phyloP scores from a whole-genome alignment of 768 basidiomycete species.

The Kwoniella europaea region DNA sequence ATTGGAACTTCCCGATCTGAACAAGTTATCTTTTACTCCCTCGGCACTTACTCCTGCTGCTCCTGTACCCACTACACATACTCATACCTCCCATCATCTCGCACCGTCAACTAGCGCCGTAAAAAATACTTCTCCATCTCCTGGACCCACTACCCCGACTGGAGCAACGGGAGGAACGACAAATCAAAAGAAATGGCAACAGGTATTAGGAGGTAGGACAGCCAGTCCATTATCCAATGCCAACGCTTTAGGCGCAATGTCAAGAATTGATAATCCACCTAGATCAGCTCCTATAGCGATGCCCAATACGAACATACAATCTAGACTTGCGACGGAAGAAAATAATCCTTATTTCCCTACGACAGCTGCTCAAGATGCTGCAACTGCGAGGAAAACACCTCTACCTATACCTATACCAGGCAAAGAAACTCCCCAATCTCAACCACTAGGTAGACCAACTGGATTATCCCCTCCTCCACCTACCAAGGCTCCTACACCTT shows the following conservation, averaged over 20 bases:
- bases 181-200: conserved; percentile 37
- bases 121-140: neutral
- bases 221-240: conserved; percentile 35
- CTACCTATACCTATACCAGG: conserved; percentile 33
- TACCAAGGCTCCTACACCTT: conserved; percentile 35
- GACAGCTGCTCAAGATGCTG: conserved; percentile 19
- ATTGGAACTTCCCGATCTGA: conserved; percentile 57
- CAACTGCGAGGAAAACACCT: conserved; percentile 14
- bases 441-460: neutral
- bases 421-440: conserved; percentile 15
- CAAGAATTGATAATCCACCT: conserved; percentile 30
- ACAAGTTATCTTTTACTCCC: conserved; percentile 55
- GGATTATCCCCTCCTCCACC: conserved; percentile 30
- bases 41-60: conserved; percentile 49
- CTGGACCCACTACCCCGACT: neutral
- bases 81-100: conserved; percentile 40
- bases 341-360: conserved; percentile 54
- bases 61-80: conserved; percentile 41
- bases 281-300: conserved; percentile 23
- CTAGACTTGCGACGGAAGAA: neutral
- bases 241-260: conserved; percentile 40
- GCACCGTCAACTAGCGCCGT: conserved; percentile 25
- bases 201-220: conserved; percentile 39
- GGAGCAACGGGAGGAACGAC: conserved; percentile 2
- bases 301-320: conserved; percentile 20